Conservation (phyloP, 1,284 basidiomycete genomes). For the Inonotus obliquus region DNA sequence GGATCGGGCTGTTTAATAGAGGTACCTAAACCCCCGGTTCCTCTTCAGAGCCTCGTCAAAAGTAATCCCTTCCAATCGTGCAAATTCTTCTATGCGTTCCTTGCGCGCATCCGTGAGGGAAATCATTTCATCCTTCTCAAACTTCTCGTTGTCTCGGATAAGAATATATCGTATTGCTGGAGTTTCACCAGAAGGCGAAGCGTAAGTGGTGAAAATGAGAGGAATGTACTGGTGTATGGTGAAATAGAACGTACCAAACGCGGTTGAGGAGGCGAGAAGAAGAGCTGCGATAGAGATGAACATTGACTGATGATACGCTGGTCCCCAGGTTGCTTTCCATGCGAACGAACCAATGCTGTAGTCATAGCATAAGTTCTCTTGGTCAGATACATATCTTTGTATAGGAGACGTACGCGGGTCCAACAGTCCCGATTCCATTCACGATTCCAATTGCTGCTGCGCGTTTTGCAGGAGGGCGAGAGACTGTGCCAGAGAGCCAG, state of each 20-base stretch:
- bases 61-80: slow-evolving; percentile 33
- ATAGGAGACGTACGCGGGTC: slow-evolving; percentile 22
- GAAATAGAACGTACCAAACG: slow-evolving; percentile 26
- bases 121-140: slow-evolving; percentile 33
- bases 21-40: slow-evolving; percentile 38
- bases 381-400: no score
- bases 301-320: slow-evolving; percentile 36
- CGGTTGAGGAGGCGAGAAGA: slow-evolving; percentile 26
- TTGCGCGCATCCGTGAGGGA: slow-evolving; percentile 29
- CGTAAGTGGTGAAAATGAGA: neutral
- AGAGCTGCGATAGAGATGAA: slow-evolving; percentile 32
- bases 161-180: slow-evolving; percentile 34
- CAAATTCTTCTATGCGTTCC: slow-evolving; percentile 35
- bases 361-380: no score
- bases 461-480: slow-evolving; percentile 58
- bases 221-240: slow-evolving; percentile 12
- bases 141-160: slow-evolving; percentile 30
- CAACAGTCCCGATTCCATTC: slow-evolving; percentile 38
- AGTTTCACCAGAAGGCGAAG: neutral
- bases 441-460: slow-evolving; percentile 42
- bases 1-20: slow-evolving; percentile 32
- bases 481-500: slow-evolving; percentile 60
- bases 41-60: slow-evolving; percentile 34
- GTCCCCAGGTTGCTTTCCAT: slow-evolving; percentile 37
- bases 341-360: slow-evolving; percentile 33